A percentile compares a stretch with the other conserved stretches of the same genome.
These are phyloP conservation scores for Mychonastes homosphaera DNA, from an alignment of 139 green algal genomes.

Conservation along the genomic window DNA sequence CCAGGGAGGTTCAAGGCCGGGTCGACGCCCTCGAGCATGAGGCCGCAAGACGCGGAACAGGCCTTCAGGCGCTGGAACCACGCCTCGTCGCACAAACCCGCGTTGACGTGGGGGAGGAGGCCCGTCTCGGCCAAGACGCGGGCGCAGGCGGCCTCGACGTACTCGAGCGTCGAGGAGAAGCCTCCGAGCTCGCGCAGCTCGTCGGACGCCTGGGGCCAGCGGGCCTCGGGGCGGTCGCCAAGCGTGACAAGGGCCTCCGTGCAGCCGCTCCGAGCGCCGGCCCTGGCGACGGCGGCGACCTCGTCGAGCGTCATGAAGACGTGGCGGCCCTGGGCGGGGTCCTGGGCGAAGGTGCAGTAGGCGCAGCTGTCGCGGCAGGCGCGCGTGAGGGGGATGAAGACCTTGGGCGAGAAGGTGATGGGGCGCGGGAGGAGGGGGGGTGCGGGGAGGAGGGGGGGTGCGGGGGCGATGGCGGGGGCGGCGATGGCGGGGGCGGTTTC, in stretches of 20 bases:
- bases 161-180: slow-evolving; percentile 57
- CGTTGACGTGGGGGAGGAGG: slow-evolving; percentile 80
- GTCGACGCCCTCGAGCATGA: slow-evolving; percentile 75
- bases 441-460: too few species aligned
- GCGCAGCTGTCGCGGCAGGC: slow-evolving; percentile 65
- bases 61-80: slow-evolving; percentile 19
- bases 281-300: slow-evolving; percentile 48
- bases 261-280: slow-evolving; percentile 55
- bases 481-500: too few species aligned
- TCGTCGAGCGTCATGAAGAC: slow-evolving; percentile 76
- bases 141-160: slow-evolving; percentile 46
- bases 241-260: slow-evolving; percentile 83
- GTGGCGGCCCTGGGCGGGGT: slow-evolving; percentile 26
- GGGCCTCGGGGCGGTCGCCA: slow-evolving; percentile 74
- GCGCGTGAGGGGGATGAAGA: slow-evolving; percentile 79
- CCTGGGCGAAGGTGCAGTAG: slow-evolving; percentile 82
- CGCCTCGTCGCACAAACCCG: slow-evolving; percentile 22
- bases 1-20: slow-evolving; percentile 35
- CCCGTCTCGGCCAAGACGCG: slow-evolving; percentile 49
- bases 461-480: too few species aligned
- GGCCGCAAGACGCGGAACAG: slow-evolving; percentile 61
- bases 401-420: slow-evolving; percentile 82
- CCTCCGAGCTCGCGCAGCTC: slow-evolving; percentile 65
- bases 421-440: slow-evolving; percentile 11
- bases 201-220: slow-evolving; percentile 46